Conservation (phyloP, 441 rosid genomes). For the Breynia disticha region DNA sequence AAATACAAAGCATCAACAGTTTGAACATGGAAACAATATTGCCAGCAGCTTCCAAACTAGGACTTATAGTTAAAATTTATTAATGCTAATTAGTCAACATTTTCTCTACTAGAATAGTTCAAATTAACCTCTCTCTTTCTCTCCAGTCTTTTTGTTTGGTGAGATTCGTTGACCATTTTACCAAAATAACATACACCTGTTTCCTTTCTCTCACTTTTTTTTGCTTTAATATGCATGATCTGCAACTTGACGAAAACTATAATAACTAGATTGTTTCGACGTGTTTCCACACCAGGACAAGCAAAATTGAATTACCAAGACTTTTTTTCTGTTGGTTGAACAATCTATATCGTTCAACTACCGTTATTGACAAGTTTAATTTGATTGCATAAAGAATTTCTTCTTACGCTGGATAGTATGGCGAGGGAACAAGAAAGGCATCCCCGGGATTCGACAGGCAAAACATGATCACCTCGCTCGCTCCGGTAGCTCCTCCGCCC, state of each 20-base stretch:
- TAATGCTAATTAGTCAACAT: conserved; percentile 4
- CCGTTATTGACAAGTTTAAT: too few species aligned
- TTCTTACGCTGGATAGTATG: conserved; percentile 84
- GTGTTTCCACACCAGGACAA: too few species aligned
- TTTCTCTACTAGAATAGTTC: background rate
- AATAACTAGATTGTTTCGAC: too few species aligned
- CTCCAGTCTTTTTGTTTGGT: background rate
- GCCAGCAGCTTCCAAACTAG: too few species aligned
- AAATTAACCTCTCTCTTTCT: background rate
- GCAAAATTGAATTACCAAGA: too few species aligned
- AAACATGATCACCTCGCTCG: conserved; percentile 68
- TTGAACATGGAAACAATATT: background rate
- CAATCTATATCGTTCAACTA: too few species aligned
- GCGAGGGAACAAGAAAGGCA: conserved; percentile 80
- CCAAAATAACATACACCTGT: background rate
- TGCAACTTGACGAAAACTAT: too few species aligned
- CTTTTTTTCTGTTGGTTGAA: too few species aligned
- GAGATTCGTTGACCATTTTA: background rate
- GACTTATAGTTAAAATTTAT: too few species aligned
- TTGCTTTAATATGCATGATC: background rate
- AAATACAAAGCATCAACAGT: background rate
- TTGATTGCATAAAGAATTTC: too few species aligned
- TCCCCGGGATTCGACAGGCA: conserved; percentile 86
- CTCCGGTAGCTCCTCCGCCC: conserved; percentile 97
- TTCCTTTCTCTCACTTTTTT: too few species aligned